Evolutionary conservation across 768 basidiomycete species (phyloP), one percentile per base, ranked within the genome.

Genomic region (Mycena venus): DNA sequence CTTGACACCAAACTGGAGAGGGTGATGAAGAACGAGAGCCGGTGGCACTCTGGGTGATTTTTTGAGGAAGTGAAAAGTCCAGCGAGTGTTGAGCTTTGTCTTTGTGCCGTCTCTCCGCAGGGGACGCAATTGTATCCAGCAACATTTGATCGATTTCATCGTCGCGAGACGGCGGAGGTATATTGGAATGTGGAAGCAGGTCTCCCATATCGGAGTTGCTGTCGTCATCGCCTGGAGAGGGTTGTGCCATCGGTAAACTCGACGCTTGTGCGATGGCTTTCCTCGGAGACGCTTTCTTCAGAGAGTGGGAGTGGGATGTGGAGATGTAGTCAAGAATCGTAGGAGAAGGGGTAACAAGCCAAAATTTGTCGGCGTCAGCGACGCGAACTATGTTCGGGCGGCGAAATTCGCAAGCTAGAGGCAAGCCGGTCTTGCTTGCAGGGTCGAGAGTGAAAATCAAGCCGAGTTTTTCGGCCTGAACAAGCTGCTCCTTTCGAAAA

Each of bases 401-500:
- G 2, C 17, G 19, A 10, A 72, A 15, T 9, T 51, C 40, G 53
- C 55, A 65, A 1, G 32, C 5, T 6, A 47, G 51, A 5, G 71
- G 71, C 3, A 72, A 40, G 8, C 47, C 56, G 2, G 34, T 67
- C 7, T n/a, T 36, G 32, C 47, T 67, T 2, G 44, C 1, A 0
- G 31, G 38, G 11, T 58, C 21, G 4, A 32, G 8, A 0, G 38
- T n/a, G 23, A 66, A 61, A 5, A 40, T 42, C 23, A 72, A 34
- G 0, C 64, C 64, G 0, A 67, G 71, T 17, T 67, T 72, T 1
- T 21, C 10, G 1, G 71, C 71, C 1, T 19, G 25, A 4, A 0
- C 4, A 1, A 66, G 0, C 27, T 72, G 71, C 38, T 72, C 34
- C 11, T 42, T 29, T 2, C 71, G 71, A 47, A 72, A 67, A n/a